A percentile compares a stretch with the other conserved stretches of the same genome.
phyloP scores from a whole-genome alignment of 2,329 filamentous ascomycete genomes.

The Microdochium nivale region DNA sequence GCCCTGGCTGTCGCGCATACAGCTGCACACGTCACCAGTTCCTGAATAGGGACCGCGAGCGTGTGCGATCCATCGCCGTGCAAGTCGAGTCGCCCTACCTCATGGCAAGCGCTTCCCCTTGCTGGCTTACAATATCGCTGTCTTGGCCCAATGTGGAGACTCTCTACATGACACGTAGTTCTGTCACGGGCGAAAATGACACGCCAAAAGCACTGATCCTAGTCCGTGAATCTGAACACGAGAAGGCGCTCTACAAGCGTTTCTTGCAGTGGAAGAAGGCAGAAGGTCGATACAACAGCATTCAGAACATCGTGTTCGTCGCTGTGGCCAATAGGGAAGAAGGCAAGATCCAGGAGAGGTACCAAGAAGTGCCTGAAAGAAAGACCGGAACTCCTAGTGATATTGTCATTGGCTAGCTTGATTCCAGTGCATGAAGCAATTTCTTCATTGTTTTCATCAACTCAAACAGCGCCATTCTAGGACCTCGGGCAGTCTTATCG shows the following conservation, averaged over 20 bases:
- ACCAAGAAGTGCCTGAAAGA: constrained; percentile 11
- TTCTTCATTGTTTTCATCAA: too few relatives aligned
- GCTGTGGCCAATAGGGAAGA: constrained; percentile 12
- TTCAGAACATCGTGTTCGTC: constrained; percentile 18
- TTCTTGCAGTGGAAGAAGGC: constrained; percentile 21
- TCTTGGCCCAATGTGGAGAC: constrained; percentile 20
- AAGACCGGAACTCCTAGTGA: constrained; percentile 16
- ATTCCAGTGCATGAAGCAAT: too few relatives aligned
- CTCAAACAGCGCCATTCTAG: too few relatives aligned
- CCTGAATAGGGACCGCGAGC: constrained; percentile 12
- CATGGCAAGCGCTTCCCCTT: constrained; percentile 7
- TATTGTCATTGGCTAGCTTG: constrained; percentile 16
- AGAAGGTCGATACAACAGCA: constrained; percentile 6
- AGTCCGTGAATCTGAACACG: constrained; percentile 10
- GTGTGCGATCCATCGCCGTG: constrained; percentile 15
- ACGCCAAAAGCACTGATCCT: constrained; percentile 18
- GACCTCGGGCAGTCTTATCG: too few relatives aligned
- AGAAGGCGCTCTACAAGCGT: constrained; percentile 9
- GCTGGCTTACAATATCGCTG: constrained; percentile 16
- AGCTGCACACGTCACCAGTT: constrained; percentile 19
- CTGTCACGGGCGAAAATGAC: constrained; percentile 12
- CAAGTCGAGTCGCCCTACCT: constrained; percentile 17
- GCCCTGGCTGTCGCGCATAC: constrained; percentile 16
- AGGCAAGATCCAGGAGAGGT: constrained; percentile 8
- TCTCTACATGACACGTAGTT: constrained; percentile 17